Evolutionary conservation across 768 basidiomycete genomes (phyloP), one percentile per base, ranked within the genome.

Genomic region (Antrodiella citrinella): DNA sequence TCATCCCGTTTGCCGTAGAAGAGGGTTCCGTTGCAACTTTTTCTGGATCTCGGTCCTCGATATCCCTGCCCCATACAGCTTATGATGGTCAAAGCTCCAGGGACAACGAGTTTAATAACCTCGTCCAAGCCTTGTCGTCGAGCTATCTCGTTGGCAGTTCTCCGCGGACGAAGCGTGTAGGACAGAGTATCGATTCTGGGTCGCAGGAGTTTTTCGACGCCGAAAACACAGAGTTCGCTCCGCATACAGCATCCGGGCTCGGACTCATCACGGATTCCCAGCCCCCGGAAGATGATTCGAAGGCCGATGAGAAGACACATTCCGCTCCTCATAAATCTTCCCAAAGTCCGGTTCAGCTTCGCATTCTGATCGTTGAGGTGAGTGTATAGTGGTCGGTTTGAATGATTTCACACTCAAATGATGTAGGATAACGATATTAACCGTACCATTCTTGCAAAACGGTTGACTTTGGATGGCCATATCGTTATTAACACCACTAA

Each of bases 341-440:
- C 41, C 7, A 25, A 4, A 13, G n/a, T 0, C 51, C 54, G n/a
- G 21, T 20, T 0, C 57, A 57, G 51, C 58, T 75, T 47, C 73
- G 79, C 23, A 70, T 86, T 3, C 62, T 87, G 7, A 75, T 86
- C 22, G 85, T 87, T 9, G 85, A 88, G 75, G 84, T 82, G 54
- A 51, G 69, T 51, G 19, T 18, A 23, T n/a, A n/a, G n/a, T n/a
- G 35, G 18, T 38, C 20, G 39, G 35, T 4, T 26, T 15, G n/a
- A 9, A n/a, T n/a, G n/a, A n/a, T 52, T 30, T n/a, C 26, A 18
- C 50, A 40, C 55, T 25, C 44, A 24, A 50, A 49, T 5, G 38
- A 57, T n/a, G 0, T 50, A 86, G 81, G 84, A 87, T 57, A 84
- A 90, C 57, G 72, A 77, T 41, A 79, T 90, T 58, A 91, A 91